Base-by-base conservation (phyloP, 306 rosid species). In the Psophocarpus tetragonolobus region DNA sequence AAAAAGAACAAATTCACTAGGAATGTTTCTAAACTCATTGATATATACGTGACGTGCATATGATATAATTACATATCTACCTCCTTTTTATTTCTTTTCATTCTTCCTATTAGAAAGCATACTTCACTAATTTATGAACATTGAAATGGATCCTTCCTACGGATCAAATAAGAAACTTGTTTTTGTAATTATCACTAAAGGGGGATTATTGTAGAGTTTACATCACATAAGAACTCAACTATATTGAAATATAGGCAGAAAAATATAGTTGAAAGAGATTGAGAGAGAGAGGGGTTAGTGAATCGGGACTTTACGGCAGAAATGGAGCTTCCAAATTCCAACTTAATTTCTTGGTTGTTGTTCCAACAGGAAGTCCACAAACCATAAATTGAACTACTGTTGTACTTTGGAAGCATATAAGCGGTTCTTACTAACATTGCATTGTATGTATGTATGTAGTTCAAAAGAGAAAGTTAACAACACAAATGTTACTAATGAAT, bases 1-100 rank as follows among this genome's bases (percentile, higher is more conserved):
- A 3, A 94, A 92, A 80, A 90, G 75, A 80, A 89, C 91, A 5
- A 89, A 91, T 76, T 14, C 18, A n/a, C 53, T 15, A 47, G 17
- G 50, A 8, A 44, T 44, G 45, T 11, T 41, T 8, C 9, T 3
- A 15, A 47, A 47, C 8, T 45, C 20, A 15, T 45, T 45, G 51
- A 45, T 42, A 42, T 1, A 44, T 44, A 7, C 51, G 14, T n/a
- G n/a, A n/a, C n/a, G n/a, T n/a, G n/a, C 7, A 44, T 13, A 41
- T 42, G 48, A 42, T 45, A 10, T 45, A 3, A 14, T 47, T 47
- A 47, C 20, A 47, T 48, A n/a, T 48, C 24, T 24, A 17, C 56
- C 23, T 48, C 23, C n/a, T n/a, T 48, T 48, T 17, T 48, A 48
- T 48, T 48, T 48, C 56, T n/a, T 48, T 48, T 17, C 24, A 17